Evolutionary conservation across 306 rosid genomes (phyloP), one percentile per base, ranked within the genome.

Genomic region (Sophora flavescens): DNA sequence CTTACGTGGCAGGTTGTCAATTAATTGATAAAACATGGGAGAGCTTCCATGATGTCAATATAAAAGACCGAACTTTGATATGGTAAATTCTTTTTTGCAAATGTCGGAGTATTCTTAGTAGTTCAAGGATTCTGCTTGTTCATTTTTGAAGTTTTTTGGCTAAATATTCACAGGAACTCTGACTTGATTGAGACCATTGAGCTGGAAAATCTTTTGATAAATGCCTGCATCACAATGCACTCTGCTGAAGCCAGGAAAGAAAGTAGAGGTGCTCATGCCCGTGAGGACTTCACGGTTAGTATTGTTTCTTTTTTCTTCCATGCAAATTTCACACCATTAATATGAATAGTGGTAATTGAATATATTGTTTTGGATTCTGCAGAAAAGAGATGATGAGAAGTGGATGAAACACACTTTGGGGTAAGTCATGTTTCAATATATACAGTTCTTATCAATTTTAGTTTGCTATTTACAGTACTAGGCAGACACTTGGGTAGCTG

Each of bases 221-320:
- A 90, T 89, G 96, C 98, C 47, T 85, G 86, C 74, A 63, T 93
- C 86, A 93, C 98, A 68, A 90, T 93, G 96, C 90, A 87, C 83
- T 93, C 98, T 50, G 98, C 98, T 72, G 98, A 93, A 87, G 98
- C 96, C 69, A 87, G 98, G 91, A 89, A 93, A 87, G 98, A 93
- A 80, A 90, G 98, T 75, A 84, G 98, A 85, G 98, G 98, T 63
- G 98, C 98, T 30, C 98, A 93, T 79, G 98, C 98, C 48, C 98
- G 93, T 13, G 98, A 93, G 84, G 98, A 93, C 70, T 93, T 89
- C 77, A 72, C 87, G 39, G 98, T 90, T 36, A 53, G 90, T 86
- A n/a, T 74, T 38, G 3, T 30, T 35, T 63, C 30, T 6, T 48
- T 32, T 56, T 63, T 38, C 6, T 36, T 45, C 39, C 18, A 5